Percentiles rank a stretch among this genome's conserved stretches.
phyloP scores from a whole-genome alignment of 1,284 basidiomycete genomes.

The Schizophyllum commune region DNA sequence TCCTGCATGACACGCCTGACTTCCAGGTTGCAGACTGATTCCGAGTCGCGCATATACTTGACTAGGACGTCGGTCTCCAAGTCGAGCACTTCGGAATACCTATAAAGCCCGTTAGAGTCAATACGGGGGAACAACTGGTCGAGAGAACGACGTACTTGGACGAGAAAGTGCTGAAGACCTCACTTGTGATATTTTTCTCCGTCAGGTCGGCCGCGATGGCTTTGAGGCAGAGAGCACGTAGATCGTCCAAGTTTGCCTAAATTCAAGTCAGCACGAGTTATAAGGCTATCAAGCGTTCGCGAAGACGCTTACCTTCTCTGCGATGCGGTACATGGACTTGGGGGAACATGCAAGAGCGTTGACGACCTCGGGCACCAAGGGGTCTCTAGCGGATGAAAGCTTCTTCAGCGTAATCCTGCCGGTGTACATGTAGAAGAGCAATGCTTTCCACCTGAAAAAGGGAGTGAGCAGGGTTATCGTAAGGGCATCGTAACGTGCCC shows the following conservation, averaged over 20 bases:
- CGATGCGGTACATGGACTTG: slow-evolving; percentile 28
- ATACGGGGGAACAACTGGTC: too few species aligned
- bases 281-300: neutral
- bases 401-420: neutral
- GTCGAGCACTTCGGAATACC: too few species aligned
- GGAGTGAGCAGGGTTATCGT: neutral
- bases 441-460: neutral
- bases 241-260: slow-evolving; percentile 19
- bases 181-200: slow-evolving; percentile 19
- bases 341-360: slow-evolving; percentile 17
- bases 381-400: neutral
- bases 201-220: slow-evolving; percentile 19
- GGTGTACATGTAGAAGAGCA: neutral
- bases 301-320: slow-evolving; percentile 12
- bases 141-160: slow-evolving; percentile 15
- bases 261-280: neutral
- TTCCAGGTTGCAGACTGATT: too few species aligned
- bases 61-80: too few species aligned
- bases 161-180: slow-evolving; percentile 24
- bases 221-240: slow-evolving; percentile 17
- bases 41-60: too few species aligned
- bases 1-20: too few species aligned
- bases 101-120: too few species aligned
- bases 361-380: too few species aligned
- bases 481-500: neutral